phyloP scores from a whole-genome alignment of 2,329 filamentous ascomycete species.

The Sodiomyces alkalinus region DNA sequence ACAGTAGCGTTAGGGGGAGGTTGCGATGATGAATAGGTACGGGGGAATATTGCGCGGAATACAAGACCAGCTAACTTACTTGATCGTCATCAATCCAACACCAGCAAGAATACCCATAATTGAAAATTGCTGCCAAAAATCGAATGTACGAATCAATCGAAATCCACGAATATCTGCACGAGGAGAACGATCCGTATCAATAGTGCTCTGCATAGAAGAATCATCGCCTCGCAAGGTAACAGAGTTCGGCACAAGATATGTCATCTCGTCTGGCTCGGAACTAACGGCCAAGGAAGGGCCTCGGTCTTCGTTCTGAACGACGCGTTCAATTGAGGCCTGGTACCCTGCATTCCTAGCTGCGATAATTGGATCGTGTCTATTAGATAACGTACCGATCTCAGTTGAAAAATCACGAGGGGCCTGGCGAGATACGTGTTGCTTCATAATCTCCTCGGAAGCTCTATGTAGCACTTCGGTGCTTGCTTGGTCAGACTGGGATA shows the following conservation, averaged over 20 bases:
- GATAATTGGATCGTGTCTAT: constrained; percentile 12
- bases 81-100: constrained; percentile 96
- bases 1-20: too few species aligned
- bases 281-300: constrained; percentile 13
- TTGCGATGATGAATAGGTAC: constrained; percentile 1
- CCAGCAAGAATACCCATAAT: constrained; percentile 86
- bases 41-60: neutral
- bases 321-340: constrained; percentile 8
- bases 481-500: constrained; percentile 10
- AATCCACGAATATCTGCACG: constrained; percentile 84
- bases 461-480: constrained; percentile 21
- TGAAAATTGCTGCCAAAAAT: constrained; percentile 85
- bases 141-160: constrained; percentile 50
- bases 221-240: constrained; percentile 36
- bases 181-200: constrained; percentile 61
- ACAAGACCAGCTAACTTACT: constrained; percentile 56
- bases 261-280: constrained; percentile 53
- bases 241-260: constrained; percentile 60
- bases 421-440: constrained; percentile 22
- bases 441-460: constrained; percentile 27
- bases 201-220: constrained; percentile 39
- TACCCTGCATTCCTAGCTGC: constrained; percentile 14
- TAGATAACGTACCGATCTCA: constrained; percentile 52
- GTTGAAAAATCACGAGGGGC: constrained; percentile 19
- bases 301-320: constrained; percentile 4